Conservation (phyloP, 2,329 filamentous ascomycete genomes). For the Phialocephala sp. region DNA sequence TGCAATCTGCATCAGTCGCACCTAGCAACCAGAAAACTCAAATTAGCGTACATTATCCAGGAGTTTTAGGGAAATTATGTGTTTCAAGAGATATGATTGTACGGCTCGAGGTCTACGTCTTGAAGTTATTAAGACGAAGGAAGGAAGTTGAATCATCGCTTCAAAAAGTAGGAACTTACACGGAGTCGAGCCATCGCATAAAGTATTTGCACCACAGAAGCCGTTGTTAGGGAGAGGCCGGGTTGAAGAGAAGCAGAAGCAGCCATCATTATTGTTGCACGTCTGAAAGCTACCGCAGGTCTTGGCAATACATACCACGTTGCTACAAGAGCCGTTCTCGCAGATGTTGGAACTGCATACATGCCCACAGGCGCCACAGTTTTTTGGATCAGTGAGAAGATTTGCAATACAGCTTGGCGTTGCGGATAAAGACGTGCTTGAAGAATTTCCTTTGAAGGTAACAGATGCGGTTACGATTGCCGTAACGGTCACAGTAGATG, state of each 20-base stretch:
- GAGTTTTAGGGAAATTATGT: not conserved
- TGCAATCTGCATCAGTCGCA: not conserved
- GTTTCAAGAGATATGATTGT: not conserved
- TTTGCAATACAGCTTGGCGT: slow-evolving; percentile 12
- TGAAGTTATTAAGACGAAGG: not conserved
- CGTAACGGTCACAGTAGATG: slow-evolving; percentile 22
- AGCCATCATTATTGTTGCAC: slow-evolving; percentile 4
- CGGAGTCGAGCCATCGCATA: slow-evolving; percentile 2
- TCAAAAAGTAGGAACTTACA: slow-evolving; percentile 1
- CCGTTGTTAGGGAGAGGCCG: not conserved
- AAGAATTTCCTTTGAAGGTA: slow-evolving; percentile 1
- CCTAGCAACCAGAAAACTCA: not conserved
- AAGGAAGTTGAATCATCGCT: not conserved
- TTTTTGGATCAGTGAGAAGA: slow-evolving; percentile 7
- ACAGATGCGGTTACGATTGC: slow-evolving; percentile 9
- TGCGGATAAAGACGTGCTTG: slow-evolving; percentile 7
- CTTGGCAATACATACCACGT: slow-evolving; percentile 2
- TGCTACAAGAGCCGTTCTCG: slow-evolving; percentile 11
- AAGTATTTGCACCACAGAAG: slow-evolving; percentile 11
- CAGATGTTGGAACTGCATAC: slow-evolving; percentile 13
- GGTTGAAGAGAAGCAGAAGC: slow-evolving; percentile 13
- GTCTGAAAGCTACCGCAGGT: slow-evolving; percentile 8
- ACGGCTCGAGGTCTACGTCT: not conserved
- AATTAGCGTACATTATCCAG: not conserved
- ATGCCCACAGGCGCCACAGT: slow-evolving; percentile 17